phyloP scores from a whole-genome alignment of 1,139 yeast genomes.

The Zhuliangozyma parablackwelliae region DNA sequence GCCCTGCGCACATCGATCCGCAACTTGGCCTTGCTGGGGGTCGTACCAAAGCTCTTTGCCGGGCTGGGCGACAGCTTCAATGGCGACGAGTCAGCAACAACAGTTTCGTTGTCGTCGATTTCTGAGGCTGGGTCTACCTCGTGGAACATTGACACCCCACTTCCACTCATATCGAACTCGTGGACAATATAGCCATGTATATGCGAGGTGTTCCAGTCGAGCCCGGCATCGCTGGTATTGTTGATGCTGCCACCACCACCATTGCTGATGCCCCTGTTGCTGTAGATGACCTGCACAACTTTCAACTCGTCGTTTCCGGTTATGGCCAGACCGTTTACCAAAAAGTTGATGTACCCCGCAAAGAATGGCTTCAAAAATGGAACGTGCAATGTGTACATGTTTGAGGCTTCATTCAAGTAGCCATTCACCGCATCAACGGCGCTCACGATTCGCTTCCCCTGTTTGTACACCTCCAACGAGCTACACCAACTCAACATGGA shows the following conservation, averaged over 20 bases:
- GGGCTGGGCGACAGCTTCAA: conserved; percentile 14
- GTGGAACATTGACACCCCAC: conserved; percentile 5
- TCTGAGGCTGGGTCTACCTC: conserved; percentile 9
- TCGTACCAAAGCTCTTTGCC: background rate
- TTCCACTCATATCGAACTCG: conserved; percentile 15
- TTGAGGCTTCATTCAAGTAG: conserved; percentile 15
- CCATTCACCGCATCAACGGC: conserved; percentile 35
- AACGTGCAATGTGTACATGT: conserved; percentile 25
- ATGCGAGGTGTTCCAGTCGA: conserved; percentile 13
- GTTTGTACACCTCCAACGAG: conserved; percentile 24
- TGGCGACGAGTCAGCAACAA: conserved; percentile 40
- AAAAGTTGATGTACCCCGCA: conserved; percentile 35
- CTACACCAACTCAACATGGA: conserved; percentile 34
- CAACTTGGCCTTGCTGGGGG: conserved; percentile 9
- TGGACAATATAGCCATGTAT: conserved; percentile 29
- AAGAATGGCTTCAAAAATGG: conserved; percentile 41
- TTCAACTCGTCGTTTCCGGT: conserved; percentile 21
- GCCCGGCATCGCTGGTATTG: conserved; percentile 1
- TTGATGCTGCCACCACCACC: too few species aligned
- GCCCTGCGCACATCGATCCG: conserved; percentile 11
- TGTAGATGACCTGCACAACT: conserved; percentile 30
- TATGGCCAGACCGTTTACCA: conserved; percentile 27
- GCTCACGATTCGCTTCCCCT: conserved; percentile 18
- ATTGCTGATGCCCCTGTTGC: conserved; percentile 7
- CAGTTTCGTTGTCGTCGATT: conserved; percentile 40